Evolutionary conservation across 2,329 filamentous ascomycete species (phyloP).

Genomic region (Ampelomyces quisqualis): DNA sequence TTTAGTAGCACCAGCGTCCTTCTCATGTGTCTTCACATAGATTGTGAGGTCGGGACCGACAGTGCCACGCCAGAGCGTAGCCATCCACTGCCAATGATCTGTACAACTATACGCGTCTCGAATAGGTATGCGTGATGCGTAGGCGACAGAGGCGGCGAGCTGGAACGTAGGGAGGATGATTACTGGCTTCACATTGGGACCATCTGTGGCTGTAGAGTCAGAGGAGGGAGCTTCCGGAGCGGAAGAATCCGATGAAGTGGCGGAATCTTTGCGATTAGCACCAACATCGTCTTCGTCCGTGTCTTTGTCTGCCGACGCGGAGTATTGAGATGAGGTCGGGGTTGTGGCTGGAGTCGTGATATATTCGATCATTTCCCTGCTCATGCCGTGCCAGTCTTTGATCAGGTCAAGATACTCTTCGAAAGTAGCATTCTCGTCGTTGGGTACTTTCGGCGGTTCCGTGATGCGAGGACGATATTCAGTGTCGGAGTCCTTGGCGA

Average conservation of each 20-base stretch:
- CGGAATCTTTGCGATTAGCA: constrained; percentile 20
- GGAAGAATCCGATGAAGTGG: constrained; percentile 12
- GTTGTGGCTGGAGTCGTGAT: constrained; percentile 45
- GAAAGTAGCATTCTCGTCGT: constrained; percentile 44
- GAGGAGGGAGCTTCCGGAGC: constrained; percentile 2
- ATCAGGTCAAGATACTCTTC: constrained; percentile 67
- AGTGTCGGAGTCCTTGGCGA: constrained; percentile 54
- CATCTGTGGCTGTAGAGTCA: constrained; percentile 9
- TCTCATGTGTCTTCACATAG: constrained; percentile 55
- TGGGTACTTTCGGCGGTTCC: constrained; percentile 49
- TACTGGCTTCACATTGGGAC: constrained; percentile 57
- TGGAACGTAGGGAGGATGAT: constrained; percentile 79
- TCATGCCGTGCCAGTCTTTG: constrained; percentile 72
- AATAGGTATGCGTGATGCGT: constrained; percentile 72
- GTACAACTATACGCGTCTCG: constrained; percentile 73
- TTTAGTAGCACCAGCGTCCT: constrained; percentile 36
- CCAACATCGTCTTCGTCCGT: constrained; percentile 6
- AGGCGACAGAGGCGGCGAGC: constrained; percentile 73
- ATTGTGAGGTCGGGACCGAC: constrained; percentile 78
- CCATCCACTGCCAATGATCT: constrained; percentile 99
- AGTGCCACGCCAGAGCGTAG: constrained; percentile 85
- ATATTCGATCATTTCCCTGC: constrained; percentile 65
- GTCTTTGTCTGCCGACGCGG: constrained; percentile 14
- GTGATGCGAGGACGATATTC: constrained; percentile 51
- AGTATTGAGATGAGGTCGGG: constrained; percentile 3